phyloP scores from a whole-genome alignment of 495 filamentous ascomycete species.

The Melanomma pulvis-pyrius region DNA sequence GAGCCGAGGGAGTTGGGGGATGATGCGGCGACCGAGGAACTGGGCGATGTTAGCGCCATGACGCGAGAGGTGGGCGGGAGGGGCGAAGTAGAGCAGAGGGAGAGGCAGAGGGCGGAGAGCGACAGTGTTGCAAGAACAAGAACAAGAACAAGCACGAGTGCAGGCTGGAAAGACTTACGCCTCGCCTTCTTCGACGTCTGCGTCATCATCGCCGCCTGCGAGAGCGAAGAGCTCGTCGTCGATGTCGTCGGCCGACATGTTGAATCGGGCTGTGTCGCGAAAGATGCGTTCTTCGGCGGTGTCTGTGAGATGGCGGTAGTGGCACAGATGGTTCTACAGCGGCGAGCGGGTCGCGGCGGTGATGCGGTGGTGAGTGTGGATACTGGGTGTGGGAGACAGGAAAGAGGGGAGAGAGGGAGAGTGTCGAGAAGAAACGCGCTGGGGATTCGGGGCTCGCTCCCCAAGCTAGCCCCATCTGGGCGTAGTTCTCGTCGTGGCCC shows the following conservation, averaged over 20 bases:
- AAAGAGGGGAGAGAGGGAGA: not conserved
- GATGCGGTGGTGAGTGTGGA: not conserved
- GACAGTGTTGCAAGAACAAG: not conserved
- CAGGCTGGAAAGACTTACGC: conserved; percentile 62
- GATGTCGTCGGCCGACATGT: conserved; percentile 47
- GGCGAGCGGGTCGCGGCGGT: not conserved
- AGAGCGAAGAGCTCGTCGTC: conserved; percentile 88
- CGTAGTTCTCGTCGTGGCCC: not conserved
- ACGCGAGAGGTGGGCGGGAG: conserved; percentile 21
- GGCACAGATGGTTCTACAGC: not conserved
- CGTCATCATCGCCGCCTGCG: conserved; percentile 65
- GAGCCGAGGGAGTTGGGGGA: conserved; percentile 78
- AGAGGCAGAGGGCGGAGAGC: not conserved
- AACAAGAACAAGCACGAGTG: conserved; percentile 13
- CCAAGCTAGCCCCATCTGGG: not conserved
- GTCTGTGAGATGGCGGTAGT: not conserved
- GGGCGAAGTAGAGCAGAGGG: conserved; percentile 2
- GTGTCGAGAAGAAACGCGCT: not conserved
- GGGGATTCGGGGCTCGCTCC: not conserved
- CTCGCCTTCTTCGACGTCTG: conserved; percentile 71
- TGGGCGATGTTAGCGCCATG: conserved; percentile 43
- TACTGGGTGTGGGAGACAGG: not conserved
- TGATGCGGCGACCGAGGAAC: conserved; percentile 65
- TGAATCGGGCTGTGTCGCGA: not conserved
- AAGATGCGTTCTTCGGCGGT: not conserved